phyloP scores from a whole-genome alignment of 139 green algal genomes.

The Zygnema cylindricum region DNA sequence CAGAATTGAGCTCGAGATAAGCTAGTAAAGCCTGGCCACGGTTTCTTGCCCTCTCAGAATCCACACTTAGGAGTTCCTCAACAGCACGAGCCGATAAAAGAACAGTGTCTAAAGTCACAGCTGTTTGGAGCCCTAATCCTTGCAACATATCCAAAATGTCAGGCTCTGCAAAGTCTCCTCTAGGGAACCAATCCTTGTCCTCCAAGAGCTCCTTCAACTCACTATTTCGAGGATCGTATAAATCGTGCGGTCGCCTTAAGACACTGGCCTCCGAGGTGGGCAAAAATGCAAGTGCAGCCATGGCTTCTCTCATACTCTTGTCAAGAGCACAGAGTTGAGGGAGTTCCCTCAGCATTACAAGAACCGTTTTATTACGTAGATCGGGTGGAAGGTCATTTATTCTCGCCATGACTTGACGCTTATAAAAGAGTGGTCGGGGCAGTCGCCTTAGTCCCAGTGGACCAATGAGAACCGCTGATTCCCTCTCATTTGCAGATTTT shows the following conservation, averaged over 20 bases:
- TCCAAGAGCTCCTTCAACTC: constrained; percentile 77
- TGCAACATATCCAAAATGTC: constrained; percentile 65
- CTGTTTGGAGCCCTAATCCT: constrained; percentile 70
- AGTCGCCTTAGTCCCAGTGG: constrained; percentile 66
- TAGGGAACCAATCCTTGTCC: constrained; percentile 67
- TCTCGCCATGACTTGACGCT: constrained; percentile 50
- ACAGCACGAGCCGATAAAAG: constrained; percentile 70
- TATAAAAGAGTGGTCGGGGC: constrained; percentile 50
- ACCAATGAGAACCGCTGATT: constrained; percentile 65
- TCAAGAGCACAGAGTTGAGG: constrained; percentile 28
- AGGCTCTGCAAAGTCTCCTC: constrained; percentile 56
- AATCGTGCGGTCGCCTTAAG: constrained; percentile 21
- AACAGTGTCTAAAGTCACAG: constrained; percentile 63
- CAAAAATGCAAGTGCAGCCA: constrained; percentile 66
- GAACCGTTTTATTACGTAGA: constrained; percentile 1
- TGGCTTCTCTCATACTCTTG: constrained; percentile 1
- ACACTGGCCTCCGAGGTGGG: constrained; percentile 58
- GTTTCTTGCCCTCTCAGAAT: constrained; percentile 65
- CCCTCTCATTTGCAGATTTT: constrained; percentile 34
- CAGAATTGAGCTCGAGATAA: constrained; percentile 71
- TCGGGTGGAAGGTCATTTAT: constrained; percentile 29
- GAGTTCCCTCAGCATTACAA: constrained; percentile 40
- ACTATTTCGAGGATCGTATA: constrained; percentile 76
- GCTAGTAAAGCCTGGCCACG: constrained; percentile 69
- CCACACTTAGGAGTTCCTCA: constrained; percentile 53